Evolutionary conservation across 192 early-diverging fungal species (phyloP).

Genomic region (Podila clonocystis): DNA sequence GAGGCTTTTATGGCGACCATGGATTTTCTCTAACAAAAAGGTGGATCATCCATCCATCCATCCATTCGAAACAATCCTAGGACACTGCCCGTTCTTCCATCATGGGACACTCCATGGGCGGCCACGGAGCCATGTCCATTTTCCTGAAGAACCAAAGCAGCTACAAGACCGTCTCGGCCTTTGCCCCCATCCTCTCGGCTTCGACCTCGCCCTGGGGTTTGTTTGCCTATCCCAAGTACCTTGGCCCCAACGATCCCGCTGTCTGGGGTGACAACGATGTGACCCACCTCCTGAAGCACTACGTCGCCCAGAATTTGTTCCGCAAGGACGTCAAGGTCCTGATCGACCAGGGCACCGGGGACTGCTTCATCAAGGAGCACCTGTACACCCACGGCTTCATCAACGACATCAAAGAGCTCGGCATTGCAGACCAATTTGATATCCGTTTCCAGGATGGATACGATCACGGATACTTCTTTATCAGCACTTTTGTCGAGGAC

Average conservation of each 20-base stretch:
- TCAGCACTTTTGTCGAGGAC: constrained; percentile 80
- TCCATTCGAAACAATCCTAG: constrained; percentile 10
- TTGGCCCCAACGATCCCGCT: constrained; percentile 64
- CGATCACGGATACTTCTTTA: constrained; percentile 91
- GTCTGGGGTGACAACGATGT: constrained; percentile 82
- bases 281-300: constrained; percentile 68
- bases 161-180: constrained; percentile 81
- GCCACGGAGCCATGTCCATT: constrained; percentile 87
- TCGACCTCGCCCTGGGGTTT: constrained; percentile 78
- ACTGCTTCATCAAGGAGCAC: constrained; percentile 74
- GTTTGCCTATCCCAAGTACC: constrained; percentile 81
- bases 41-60: background rate
- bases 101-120: constrained; percentile 85
- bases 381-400: constrained; percentile 72
- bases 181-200: constrained; percentile 86
- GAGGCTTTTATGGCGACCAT: too few relatives aligned
- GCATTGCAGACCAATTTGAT: constrained; percentile 58
- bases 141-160: constrained; percentile 76
- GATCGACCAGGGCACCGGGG: constrained; percentile 66
- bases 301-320: constrained; percentile 38
- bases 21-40: background rate
- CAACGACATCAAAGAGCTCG: constrained; percentile 54
- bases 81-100: constrained; percentile 69
- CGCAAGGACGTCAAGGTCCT: constrained; percentile 33
- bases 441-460: constrained; percentile 81